Evolutionary conservation across 306 rosid genomes (phyloP).

Genomic region (Carpinus fangiana): DNA sequence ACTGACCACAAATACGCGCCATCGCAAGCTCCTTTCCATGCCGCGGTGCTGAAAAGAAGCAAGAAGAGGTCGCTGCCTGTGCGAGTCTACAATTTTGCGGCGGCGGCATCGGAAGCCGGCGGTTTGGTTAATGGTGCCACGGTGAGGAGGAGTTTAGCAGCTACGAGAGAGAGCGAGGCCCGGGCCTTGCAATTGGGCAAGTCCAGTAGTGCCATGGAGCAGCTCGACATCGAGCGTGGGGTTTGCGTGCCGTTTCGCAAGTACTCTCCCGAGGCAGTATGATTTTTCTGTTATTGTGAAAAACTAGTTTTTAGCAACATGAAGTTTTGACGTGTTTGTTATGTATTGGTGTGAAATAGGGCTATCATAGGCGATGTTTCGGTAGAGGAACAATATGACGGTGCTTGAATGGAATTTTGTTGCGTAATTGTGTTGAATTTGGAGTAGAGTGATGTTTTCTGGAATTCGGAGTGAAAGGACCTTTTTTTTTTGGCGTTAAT

Average conservation of each 20-base stretch:
- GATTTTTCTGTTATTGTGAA: conserved; percentile 28
- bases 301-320: neutral
- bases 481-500: neutral
- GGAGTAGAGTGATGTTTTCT: neutral
- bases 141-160: conserved; percentile 14
- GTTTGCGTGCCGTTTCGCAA: conserved; percentile 95
- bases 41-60: conserved; percentile 2
- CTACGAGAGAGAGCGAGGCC: conserved; percentile 10
- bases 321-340: neutral
- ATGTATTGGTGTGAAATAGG: neutral
- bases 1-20: conserved; percentile 8
- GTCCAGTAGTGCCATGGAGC: conserved; percentile 77
- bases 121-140: conserved; percentile 34
- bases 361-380: neutral
- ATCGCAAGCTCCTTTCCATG: conserved; percentile 1
- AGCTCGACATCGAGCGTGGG: conserved; percentile 96
- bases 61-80: conserved; percentile 16
- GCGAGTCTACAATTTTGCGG: conserved; percentile 45
- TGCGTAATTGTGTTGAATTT: neutral
- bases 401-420: neutral
- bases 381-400: neutral
- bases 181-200: conserved; percentile 31
- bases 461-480: neutral
- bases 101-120: conserved; percentile 35
- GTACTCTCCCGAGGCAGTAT: conserved; percentile 88